Percentiles rank a stretch among this genome's conserved stretches.
These are phyloP conservation scores for Haplosporangium sp. DNA, from an alignment of 371 early-diverging fungal genomes.

Conservation along the genomic window DNA sequence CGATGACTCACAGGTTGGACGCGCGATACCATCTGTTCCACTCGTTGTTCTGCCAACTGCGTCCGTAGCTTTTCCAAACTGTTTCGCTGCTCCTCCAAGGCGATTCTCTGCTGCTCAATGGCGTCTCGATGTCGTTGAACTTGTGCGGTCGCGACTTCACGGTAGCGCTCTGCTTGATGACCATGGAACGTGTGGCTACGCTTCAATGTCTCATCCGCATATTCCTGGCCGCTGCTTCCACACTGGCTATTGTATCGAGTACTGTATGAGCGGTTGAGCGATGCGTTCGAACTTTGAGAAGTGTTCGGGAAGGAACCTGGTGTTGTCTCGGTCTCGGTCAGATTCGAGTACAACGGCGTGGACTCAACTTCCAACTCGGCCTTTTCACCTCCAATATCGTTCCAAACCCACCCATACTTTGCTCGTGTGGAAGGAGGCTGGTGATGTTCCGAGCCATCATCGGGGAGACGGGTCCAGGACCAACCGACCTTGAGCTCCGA, in stretches of 20 bases:
- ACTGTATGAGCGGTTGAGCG: no score
- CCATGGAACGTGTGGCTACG: conserved; percentile 35
- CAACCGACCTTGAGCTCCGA: conserved; percentile 28
- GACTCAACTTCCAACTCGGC: conserved; percentile 14
- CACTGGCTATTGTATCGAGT: no score
- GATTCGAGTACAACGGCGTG: conserved; percentile 8
- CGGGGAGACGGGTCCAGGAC: conserved; percentile 40
- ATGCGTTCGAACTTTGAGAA: neutral
- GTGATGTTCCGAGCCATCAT: conserved; percentile 41
- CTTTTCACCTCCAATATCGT: conserved; percentile 29
- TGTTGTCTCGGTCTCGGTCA: conserved; percentile 2
- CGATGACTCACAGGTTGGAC: conserved; percentile 9
- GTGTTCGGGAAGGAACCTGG: conserved; percentile 14
- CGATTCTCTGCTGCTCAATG: conserved; percentile 1
- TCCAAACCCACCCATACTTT: conserved; percentile 53
- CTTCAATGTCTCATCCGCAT: conserved; percentile 20
- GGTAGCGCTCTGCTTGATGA: neutral
- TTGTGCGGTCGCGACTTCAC: neutral
- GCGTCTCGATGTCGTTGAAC: neutral
- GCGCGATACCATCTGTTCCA: conserved; percentile 15
- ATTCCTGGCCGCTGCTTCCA: neutral
- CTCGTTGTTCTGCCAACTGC: conserved; percentile 11
- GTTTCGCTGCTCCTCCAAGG: conserved; percentile 13
- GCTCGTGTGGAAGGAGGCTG: conserved; percentile 38
- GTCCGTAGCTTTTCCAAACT: conserved; percentile 1